A percentile compares a stretch with the other conserved stretches of the same genome.
phyloP scores from a whole-genome alignment of 179 eudicot species.

The Sideroxylon spinosum region DNA sequence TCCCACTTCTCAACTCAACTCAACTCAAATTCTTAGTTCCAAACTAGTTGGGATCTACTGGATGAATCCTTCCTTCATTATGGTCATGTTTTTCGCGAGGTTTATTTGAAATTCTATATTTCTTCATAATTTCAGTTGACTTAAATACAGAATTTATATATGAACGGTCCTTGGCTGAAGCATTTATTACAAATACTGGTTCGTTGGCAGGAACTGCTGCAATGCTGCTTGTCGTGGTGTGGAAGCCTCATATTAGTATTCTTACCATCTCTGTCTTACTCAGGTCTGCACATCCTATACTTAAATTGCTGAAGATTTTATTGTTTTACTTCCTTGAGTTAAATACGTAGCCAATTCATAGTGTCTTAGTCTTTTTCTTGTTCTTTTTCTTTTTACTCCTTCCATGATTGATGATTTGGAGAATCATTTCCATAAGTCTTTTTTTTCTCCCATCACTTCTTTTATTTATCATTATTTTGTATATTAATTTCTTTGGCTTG shows the following conservation, averaged over 20 bases:
- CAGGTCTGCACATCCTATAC: slow-evolving; percentile 39
- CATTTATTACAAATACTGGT: not conserved
- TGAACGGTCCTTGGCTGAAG: not conserved
- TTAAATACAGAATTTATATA: not conserved
- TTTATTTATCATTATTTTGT: not conserved
- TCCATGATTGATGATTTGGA: not conserved
- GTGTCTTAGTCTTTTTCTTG: not conserved
- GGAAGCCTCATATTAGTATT: slow-evolving; percentile 78
- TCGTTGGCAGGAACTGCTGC: slow-evolving; percentile 74
- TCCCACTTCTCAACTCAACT: not conserved
- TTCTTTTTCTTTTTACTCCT: not conserved
- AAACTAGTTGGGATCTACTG: too few relatives aligned
- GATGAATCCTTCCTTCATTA: too few relatives aligned
- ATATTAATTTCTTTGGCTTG: not conserved
- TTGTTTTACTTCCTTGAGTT: not conserved
- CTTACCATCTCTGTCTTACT: slow-evolving; percentile 65
- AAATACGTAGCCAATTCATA: not conserved
- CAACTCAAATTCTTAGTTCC: too few relatives aligned
- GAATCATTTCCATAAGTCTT: not conserved
- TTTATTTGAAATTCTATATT: too few relatives aligned
- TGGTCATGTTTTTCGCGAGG: too few relatives aligned
- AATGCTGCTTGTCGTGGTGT: slow-evolving; percentile 80
- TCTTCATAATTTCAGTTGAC: too few relatives aligned
- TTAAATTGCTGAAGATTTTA: not conserved
- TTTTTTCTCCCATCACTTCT: not conserved